These are phyloP conservation scores for Fusarium subglutinans DNA, from an alignment of 2,329 filamentous ascomycete species.

Conservation along the genomic window DNA sequence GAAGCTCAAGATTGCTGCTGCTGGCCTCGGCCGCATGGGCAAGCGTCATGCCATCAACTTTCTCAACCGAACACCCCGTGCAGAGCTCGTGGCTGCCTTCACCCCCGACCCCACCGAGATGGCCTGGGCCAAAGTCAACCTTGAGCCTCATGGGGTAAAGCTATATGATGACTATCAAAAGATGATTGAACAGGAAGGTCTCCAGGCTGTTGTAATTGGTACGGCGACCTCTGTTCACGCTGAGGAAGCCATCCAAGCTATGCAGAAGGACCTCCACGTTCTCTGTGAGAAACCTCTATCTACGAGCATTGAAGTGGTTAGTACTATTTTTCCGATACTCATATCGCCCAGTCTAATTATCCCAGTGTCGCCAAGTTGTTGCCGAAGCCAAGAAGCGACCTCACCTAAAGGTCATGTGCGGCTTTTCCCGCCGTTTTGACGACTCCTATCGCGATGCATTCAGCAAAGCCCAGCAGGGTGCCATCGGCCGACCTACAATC, in stretches of 20 bases:
- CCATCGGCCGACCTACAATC: constrained; percentile 68
- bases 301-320: constrained; percentile 53
- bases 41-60: constrained; percentile 60
- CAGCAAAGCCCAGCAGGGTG: constrained; percentile 58
- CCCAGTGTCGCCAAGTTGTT: constrained; percentile 18
- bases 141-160: constrained; percentile 54
- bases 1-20: constrained; percentile 56
- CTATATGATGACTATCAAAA: constrained; percentile 57
- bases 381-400: constrained; percentile 52
- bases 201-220: constrained; percentile 54
- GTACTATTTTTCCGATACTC: rapidly evolving
- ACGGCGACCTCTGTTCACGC: constrained; percentile 64
- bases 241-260: constrained; percentile 65
- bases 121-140: constrained; percentile 54
- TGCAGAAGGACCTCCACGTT: constrained; percentile 63
- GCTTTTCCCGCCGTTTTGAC: constrained; percentile 5
- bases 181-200: constrained; percentile 53
- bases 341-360: not conserved
- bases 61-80: constrained; percentile 55
- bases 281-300: constrained; percentile 69
- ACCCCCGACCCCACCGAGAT: constrained; percentile 56
- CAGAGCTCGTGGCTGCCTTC: constrained; percentile 60
- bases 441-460: constrained; percentile 66
- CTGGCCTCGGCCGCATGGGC: constrained; percentile 63
- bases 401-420: constrained; percentile 67